A percentile compares a stretch with the other conserved stretches of the same genome.
phyloP scores from a whole-genome alignment of 1,284 basidiomycete species.

The Irpex sp. region DNA sequence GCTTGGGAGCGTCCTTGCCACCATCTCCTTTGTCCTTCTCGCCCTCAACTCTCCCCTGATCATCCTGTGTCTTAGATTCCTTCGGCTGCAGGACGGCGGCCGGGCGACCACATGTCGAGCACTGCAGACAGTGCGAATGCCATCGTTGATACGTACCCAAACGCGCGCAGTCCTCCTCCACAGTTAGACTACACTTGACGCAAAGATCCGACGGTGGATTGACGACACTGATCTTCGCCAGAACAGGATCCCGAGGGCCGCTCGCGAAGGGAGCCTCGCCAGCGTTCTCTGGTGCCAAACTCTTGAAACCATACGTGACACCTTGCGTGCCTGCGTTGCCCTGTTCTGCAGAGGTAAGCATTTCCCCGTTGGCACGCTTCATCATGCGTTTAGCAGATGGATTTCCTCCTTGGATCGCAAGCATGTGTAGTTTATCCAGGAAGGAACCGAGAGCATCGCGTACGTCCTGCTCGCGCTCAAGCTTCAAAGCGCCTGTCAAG shows the following conservation, averaged over 20 bases:
- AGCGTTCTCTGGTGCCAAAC: conserved; percentile 83
- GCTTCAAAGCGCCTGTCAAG: conserved; percentile 90
- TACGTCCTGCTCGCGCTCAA: conserved; percentile 87
- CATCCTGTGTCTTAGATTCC: conserved; percentile 37
- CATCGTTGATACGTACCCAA: conserved; percentile 93
- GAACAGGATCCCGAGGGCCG: conserved; percentile 38
- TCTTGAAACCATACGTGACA: conserved; percentile 86
- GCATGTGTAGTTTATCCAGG: conserved; percentile 87
- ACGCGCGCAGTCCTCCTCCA: conserved; percentile 96
- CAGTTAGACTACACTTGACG: conserved; percentile 82
- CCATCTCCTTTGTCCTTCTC: conserved; percentile 42
- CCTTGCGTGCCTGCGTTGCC: conserved; percentile 72
- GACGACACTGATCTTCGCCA: conserved; percentile 47
- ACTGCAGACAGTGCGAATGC: conserved; percentile 93
- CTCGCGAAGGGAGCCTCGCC: conserved; percentile 78
- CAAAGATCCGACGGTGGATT: conserved; percentile 88
- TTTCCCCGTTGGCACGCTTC: conserved; percentile 64
- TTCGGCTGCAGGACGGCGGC: conserved; percentile 63
- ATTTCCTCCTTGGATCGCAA: conserved; percentile 86
- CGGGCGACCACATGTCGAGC: conserved; percentile 73
- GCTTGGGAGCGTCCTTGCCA: conserved; percentile 50
- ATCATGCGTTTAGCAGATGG: conserved; percentile 71
- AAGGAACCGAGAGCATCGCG: conserved; percentile 85
- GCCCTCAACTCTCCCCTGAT: conserved; percentile 27
- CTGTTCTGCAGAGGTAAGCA: conserved; percentile 37